Evolutionary conservation across 2,329 filamentous ascomycete genomes (phyloP).

Genomic region (Colletotrichum chlorophyti): DNA sequence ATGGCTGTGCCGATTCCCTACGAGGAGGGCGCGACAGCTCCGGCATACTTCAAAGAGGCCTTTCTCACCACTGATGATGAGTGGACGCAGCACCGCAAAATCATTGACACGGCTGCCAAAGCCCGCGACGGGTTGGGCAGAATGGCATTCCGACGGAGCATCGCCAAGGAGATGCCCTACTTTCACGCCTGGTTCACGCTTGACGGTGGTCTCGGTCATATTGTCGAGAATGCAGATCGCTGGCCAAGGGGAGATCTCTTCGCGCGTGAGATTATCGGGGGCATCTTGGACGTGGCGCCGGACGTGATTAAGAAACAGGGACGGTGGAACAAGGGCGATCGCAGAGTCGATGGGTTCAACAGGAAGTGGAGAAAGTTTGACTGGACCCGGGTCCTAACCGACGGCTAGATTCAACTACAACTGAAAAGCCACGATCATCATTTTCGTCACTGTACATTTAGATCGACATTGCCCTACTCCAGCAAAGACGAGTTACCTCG

Average conservation of each 20-base stretch:
- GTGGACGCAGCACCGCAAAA: conserved; percentile 93
- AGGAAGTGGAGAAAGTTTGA: conserved; percentile 93
- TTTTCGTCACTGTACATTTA: not conserved
- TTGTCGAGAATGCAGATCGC: conserved; percentile 83
- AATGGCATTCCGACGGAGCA: conserved; percentile 78
- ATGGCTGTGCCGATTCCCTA: conserved; percentile 88
- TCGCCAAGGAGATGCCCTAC: conserved; percentile 97
- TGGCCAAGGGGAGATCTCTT: conserved; percentile 96
- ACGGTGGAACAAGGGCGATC: conserved; percentile 75
- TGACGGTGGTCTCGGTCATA: conserved; percentile 89
- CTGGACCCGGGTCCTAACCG: conserved; percentile 71
- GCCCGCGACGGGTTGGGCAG: conserved; percentile 76
- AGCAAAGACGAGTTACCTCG: no score
- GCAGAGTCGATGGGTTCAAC: conserved; percentile 77
- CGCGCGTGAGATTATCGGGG: conserved; percentile 88
- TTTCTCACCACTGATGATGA: conserved; percentile 88
- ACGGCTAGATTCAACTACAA: conserved; percentile 33
- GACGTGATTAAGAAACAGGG: conserved; percentile 91
- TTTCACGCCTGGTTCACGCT: conserved; percentile 97
- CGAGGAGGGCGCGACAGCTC: conserved; percentile 87
- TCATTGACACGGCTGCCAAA: conserved; percentile 83
- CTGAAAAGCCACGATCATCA: not conserved
- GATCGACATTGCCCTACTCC: not conserved
- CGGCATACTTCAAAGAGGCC: conserved; percentile 94
- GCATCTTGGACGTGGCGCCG: conserved; percentile 84